Evolutionary conservation across 495 filamentous ascomycete species (phyloP).

Genomic region (Tuber calosporum): DNA sequence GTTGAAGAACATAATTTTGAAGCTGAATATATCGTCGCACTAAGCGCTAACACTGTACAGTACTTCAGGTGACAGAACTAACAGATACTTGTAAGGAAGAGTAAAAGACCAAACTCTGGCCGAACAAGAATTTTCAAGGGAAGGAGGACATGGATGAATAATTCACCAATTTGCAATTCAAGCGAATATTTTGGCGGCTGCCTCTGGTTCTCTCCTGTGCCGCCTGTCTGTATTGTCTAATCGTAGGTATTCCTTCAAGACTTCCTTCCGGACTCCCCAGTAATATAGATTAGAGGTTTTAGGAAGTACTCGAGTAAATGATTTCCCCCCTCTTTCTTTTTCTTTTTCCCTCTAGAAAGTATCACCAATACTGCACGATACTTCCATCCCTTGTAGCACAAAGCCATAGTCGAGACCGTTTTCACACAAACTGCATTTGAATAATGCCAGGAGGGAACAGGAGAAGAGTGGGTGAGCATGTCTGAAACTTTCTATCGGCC

Average conservation of each 20-base stretch:
- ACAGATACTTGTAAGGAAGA: background rate
- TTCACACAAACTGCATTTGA: background rate
- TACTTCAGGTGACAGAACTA: background rate
- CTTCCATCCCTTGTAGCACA: background rate
- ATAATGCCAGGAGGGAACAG: background rate
- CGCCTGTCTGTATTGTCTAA: background rate
- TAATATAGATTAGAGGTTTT: background rate
- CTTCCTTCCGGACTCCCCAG: background rate
- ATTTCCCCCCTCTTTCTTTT: no score
- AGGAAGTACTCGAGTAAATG: no score
- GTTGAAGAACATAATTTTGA: background rate
- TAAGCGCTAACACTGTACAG: background rate
- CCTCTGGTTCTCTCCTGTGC: background rate
- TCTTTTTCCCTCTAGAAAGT: background rate
- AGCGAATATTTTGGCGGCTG: background rate
- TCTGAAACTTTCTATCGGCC: background rate
- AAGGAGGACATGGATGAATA: background rate
- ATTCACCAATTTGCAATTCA: background rate
- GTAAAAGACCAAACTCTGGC: background rate
- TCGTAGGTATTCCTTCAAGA: background rate
- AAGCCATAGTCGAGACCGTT: background rate
- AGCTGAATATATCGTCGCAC: background rate
- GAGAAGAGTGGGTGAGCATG: background rate
- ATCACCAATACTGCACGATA: background rate
- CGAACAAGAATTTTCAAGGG: background rate